Conservation (phyloP, 208 protist species). For the Acanthamoeba castellanii region DNA sequence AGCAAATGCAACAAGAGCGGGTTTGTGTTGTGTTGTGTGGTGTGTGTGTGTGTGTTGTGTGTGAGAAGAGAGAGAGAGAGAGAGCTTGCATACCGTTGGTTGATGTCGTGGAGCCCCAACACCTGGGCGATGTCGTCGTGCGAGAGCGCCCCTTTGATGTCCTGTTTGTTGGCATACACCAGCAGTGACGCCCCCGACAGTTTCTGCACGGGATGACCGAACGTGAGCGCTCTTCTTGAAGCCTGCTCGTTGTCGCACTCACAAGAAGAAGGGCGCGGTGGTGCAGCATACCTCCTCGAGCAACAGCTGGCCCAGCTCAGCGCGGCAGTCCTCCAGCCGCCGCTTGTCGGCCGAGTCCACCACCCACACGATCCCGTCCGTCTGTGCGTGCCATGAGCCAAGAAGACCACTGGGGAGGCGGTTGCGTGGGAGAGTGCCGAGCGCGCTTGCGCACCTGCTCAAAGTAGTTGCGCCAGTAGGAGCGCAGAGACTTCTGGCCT, state of each 20-base stretch:
- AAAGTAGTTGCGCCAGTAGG: constrained; percentile 98
- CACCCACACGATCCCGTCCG: constrained; percentile 93
- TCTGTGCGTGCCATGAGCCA: constrained; percentile 71
- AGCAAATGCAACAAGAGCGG: too few species aligned
- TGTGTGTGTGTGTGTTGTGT: background rate
- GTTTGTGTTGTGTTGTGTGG: too few species aligned
- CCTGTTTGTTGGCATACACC: constrained; percentile 99
- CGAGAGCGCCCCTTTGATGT: constrained; percentile 93
- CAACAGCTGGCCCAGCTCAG: constrained; percentile 96
- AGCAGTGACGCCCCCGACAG: constrained; percentile 98
- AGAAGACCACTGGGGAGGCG: background rate
- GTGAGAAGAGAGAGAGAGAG: background rate
- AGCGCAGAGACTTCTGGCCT: constrained; percentile 99
- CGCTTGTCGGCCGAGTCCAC: constrained; percentile 93
- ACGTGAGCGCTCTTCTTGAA: too few species aligned
- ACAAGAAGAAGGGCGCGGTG: background rate
- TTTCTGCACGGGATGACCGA: constrained; percentile 84
- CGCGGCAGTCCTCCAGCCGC: constrained; percentile 93
- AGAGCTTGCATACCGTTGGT: background rate
- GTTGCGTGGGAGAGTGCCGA: background rate
- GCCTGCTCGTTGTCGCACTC: too few species aligned
- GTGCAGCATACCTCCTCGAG: constrained; percentile 91
- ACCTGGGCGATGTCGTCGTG: constrained; percentile 91
- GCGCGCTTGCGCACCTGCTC: constrained; percentile 85
- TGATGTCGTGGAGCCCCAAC: constrained; percentile 12